Evolutionary conservation across 2,329 filamentous ascomycete genomes (phyloP).

Genomic region (Botryotinia narcissicola): DNA sequence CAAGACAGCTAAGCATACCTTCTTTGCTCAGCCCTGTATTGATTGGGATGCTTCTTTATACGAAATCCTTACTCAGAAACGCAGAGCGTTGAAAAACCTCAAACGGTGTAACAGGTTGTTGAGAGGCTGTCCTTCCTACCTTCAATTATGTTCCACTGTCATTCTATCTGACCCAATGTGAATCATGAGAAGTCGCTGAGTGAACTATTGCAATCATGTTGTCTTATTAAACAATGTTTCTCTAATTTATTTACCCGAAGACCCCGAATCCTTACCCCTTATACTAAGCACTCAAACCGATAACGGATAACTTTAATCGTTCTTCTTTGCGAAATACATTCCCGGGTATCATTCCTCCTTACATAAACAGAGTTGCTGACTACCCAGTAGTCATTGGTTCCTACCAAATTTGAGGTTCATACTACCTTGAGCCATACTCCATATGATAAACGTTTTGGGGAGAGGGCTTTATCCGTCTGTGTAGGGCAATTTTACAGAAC

Average conservation of each 20-base stretch:
- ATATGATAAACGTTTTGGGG: neutral
- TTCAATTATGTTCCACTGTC: neutral
- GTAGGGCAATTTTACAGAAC: neutral
- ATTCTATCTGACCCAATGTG: neutral
- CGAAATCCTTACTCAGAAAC: neutral
- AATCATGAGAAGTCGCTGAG: neutral
- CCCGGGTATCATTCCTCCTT: neutral
- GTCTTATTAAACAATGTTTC: neutral
- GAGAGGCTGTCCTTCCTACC: neutral
- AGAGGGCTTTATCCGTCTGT: neutral
- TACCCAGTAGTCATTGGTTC: neutral
- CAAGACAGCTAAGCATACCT: neutral
- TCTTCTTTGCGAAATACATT: neutral
- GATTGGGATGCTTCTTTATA: neutral
- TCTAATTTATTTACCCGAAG: neutral
- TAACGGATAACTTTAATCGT: neutral
- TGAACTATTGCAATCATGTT: neutral
- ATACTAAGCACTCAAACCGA: neutral
- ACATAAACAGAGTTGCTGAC: slow-evolving; percentile 3
- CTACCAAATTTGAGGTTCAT: neutral
- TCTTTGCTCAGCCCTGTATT: neutral
- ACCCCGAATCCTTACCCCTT: neutral
- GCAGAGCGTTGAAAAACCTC: neutral
- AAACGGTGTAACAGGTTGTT: neutral
- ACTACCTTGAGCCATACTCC: neutral